Evolutionary conservation across 805 yeast genomes (phyloP).

Genomic region (Saturnispora besseyi): DNA sequence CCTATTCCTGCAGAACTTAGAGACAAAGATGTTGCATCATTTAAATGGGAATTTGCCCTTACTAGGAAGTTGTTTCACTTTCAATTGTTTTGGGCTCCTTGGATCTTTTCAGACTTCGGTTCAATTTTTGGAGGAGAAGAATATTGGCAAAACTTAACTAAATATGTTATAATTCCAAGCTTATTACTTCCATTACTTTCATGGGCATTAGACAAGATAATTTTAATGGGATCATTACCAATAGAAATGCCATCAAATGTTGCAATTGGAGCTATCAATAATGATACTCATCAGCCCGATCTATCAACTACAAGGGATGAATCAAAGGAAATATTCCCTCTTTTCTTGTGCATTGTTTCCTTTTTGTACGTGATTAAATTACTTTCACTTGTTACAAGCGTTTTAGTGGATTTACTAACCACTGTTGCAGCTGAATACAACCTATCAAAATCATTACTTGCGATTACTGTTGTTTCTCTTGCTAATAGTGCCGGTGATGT

Average conservation of each 20-base stretch:
- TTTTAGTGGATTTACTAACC: slow-evolving; percentile 28
- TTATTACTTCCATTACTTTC: slow-evolving; percentile 1
- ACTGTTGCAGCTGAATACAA: slow-evolving; percentile 37
- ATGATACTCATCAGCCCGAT: not conserved
- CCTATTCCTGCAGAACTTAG: slow-evolving; percentile 16
- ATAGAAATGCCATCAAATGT: slow-evolving; percentile 6
- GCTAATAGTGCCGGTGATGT: slow-evolving; percentile 46
- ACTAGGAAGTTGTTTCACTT: slow-evolving; percentile 21
- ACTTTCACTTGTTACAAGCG: slow-evolving; percentile 25
- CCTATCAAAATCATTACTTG: slow-evolving; percentile 40
- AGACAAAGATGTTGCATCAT: slow-evolving; percentile 10
- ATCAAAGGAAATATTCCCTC: slow-evolving; percentile 13
- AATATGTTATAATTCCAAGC: slow-evolving; percentile 12
- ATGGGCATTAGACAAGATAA: not conserved
- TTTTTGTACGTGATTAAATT: slow-evolving; percentile 23
- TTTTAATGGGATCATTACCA: not conserved
- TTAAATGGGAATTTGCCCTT: slow-evolving; percentile 16
- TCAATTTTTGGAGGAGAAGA: not conserved
- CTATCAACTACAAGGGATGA: not conserved
- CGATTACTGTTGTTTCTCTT: slow-evolving; percentile 39
- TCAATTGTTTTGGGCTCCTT: slow-evolving; percentile 20
- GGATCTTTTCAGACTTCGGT: slow-evolving; percentile 10
- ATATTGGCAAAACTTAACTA: slow-evolving; percentile 11
- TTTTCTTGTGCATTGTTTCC: slow-evolving; percentile 22
- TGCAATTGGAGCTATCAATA: not conserved